These are phyloP conservation scores for Peronosclerospora sorghi DNA, from an alignment of 352 stramenopile genomes.

Conservation along the genomic window DNA sequence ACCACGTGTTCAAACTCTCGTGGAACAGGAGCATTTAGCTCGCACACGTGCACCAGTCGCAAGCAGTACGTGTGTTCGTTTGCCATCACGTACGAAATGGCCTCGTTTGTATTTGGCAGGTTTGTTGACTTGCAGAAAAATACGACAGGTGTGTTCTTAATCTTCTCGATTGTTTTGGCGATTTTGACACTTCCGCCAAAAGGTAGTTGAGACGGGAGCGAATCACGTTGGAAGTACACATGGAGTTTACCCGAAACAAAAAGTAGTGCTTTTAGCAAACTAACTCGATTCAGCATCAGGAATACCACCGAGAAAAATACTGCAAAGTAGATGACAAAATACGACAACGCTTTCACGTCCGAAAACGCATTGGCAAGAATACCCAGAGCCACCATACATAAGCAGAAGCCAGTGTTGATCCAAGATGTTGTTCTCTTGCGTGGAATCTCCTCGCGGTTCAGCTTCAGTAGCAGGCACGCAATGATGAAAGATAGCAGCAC, in stretches of 20 bases:
- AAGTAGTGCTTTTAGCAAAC: conserved; percentile 36
- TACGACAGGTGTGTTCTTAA: conserved; percentile 75
- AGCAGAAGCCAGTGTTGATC: conserved; percentile 37
- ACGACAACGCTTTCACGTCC: conserved; percentile 29
- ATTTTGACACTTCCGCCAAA: conserved; percentile 45
- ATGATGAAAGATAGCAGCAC: conserved; percentile 77
- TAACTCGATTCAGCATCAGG: conserved; percentile 58
- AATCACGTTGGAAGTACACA: conserved; percentile 11
- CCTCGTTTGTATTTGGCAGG: conserved; percentile 86
- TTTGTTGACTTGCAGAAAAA: conserved; percentile 88
- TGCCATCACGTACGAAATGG: conserved; percentile 80
- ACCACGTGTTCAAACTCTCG: conserved; percentile 40
- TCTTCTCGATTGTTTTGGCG: conserved; percentile 60
- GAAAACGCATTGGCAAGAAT: conserved; percentile 43
- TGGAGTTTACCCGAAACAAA: conserved; percentile 34
- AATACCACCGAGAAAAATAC: conserved; percentile 36
- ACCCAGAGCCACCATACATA: conserved; percentile 35
- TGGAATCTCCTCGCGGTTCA: conserved; percentile 66
- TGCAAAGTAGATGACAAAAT: conserved; percentile 52
- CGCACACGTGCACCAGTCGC: conserved; percentile 70
- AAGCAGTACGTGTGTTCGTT: conserved; percentile 86
- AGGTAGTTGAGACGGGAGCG: conserved; percentile 7
- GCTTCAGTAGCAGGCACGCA: conserved; percentile 81
- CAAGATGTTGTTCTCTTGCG: conserved; percentile 58
- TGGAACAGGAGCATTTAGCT: conserved; percentile 16